Percentiles rank a stretch among this genome's conserved stretches.
Evolutionary conservation across 176 grass and related monocot genomes (phyloP).

Genomic region (Rhynchospora pubera): DNA sequence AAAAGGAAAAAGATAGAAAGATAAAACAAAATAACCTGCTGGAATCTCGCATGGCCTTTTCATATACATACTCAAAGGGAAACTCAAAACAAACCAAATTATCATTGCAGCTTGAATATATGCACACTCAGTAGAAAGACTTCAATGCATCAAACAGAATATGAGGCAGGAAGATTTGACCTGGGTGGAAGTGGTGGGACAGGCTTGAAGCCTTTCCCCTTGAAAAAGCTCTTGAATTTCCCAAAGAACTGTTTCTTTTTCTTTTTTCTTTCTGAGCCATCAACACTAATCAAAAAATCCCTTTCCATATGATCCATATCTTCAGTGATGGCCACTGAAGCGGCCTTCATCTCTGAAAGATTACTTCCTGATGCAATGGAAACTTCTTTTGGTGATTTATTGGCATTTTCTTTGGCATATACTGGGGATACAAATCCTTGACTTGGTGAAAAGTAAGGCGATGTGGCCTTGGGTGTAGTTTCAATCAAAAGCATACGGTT

Average conservation of each 20-base stretch:
- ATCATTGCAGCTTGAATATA: conserved; percentile 1
- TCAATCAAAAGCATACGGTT: conserved; percentile 52
- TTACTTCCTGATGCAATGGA: background rate
- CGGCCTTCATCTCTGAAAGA: conserved; percentile 2
- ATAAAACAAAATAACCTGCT: background rate
- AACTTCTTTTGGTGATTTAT: background rate
- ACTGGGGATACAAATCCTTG: conserved; percentile 29
- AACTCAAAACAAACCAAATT: conserved; percentile 13
- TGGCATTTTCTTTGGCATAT: conserved; percentile 20
- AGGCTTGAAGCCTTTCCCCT: conserved; percentile 16
- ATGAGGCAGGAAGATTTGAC: background rate
- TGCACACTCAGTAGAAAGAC: conserved; percentile 7
- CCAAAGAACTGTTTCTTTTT: conserved; percentile 52
- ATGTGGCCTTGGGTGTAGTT: background rate
- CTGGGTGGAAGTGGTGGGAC: conserved; percentile 3
- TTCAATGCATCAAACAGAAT: conserved; percentile 3
- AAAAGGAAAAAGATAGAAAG: background rate
- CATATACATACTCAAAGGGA: background rate
- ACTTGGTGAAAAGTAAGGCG: background rate
- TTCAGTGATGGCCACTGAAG: conserved; percentile 1
- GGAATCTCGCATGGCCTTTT: background rate
- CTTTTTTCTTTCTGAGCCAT: conserved; percentile 25
- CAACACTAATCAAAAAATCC: conserved; percentile 15
- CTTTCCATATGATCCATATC: conserved; percentile 32
- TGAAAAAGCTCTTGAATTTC: conserved; percentile 43